Percentiles rank a stretch among this genome's conserved stretches.
These are phyloP conservation scores for Olyra latifolia DNA, from an alignment of 176 grass and related monocot species.

Conservation along the genomic window DNA sequence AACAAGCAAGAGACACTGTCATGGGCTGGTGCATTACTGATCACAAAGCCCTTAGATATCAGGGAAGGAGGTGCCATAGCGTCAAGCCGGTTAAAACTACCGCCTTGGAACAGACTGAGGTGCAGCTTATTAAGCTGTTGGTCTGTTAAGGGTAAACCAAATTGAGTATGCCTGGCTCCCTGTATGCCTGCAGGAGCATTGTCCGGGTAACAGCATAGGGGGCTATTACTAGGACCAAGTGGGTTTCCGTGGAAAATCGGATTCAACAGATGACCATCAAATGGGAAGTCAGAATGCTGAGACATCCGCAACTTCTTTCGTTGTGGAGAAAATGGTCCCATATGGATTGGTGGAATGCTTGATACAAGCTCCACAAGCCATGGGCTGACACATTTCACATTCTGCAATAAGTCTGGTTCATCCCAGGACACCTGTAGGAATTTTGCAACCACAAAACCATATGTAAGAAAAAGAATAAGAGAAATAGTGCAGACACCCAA, in stretches of 20 bases:
- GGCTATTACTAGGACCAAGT: constrained; percentile 60
- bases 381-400: constrained; percentile 73
- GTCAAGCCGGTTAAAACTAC: constrained; percentile 51
- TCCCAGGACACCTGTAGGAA: constrained; percentile 77
- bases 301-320: constrained; percentile 68
- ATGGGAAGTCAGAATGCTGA: constrained; percentile 57
- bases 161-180: constrained; percentile 99
- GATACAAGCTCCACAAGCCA: constrained; percentile 79
- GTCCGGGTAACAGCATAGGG: constrained; percentile 62
- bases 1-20: constrained; percentile 70
- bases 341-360: constrained; percentile 67
- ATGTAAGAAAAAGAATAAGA: constrained; percentile 8
- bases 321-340: constrained; percentile 64
- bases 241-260: constrained; percentile 66
- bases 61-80: constrained; percentile 34
- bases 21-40: constrained; percentile 40
- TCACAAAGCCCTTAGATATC: constrained; percentile 53
- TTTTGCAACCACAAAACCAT: neutral
- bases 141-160: constrained; percentile 75
- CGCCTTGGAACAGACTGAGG: constrained; percentile 54
- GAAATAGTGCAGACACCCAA: neutral
- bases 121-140: constrained; percentile 74
- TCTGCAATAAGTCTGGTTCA: constrained; percentile 80
- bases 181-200: constrained; percentile 97
- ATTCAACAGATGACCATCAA: constrained; percentile 59